These are phyloP conservation scores for Trichomonascus vanleenenianus DNA, from an alignment of 805 yeast genomes.

Conservation along the genomic window DNA sequence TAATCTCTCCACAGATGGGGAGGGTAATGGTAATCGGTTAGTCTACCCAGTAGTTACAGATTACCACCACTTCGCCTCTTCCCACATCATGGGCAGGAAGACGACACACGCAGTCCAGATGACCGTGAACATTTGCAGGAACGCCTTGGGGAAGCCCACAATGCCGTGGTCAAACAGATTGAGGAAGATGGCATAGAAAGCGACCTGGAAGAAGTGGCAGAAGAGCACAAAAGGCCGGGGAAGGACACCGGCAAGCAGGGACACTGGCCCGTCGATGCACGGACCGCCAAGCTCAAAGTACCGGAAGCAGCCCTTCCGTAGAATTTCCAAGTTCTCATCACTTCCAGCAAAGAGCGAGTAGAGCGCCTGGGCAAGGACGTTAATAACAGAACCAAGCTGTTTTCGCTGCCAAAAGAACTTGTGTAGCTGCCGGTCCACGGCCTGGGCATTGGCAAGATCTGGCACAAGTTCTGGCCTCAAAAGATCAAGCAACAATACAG, in stretches of 20 bases:
- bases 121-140: slow-evolving; percentile 60
- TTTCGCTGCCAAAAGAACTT: slow-evolving; percentile 77
- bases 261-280: slow-evolving; percentile 70
- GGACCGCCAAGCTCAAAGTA: slow-evolving; percentile 83
- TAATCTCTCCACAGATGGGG: neutral
- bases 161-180: slow-evolving; percentile 63
- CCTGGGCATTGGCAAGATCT: slow-evolving; percentile 49
- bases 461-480: slow-evolving; percentile 47
- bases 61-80: slow-evolving; percentile 22
- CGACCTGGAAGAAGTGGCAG: slow-evolving; percentile 85
- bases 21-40: neutral
- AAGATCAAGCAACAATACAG: slow-evolving; percentile 55
- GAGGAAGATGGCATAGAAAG: slow-evolving; percentile 68
- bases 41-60: too few species aligned
- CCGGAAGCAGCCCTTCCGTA: slow-evolving; percentile 83
- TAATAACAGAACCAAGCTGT: slow-evolving; percentile 71
- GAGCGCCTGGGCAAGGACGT: slow-evolving; percentile 83
- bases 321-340: slow-evolving; percentile 45
- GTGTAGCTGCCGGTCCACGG: slow-evolving; percentile 47
- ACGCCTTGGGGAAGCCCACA: slow-evolving; percentile 58
- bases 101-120: slow-evolving; percentile 68
- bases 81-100: slow-evolving; percentile 64
- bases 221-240: slow-evolving; percentile 71
- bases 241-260: slow-evolving; percentile 71
- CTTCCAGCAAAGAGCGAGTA: slow-evolving; percentile 89